phyloP scores from a whole-genome alignment of 2,329 filamentous ascomycete species.

The Colletotrichum neosansevieriae region DNA sequence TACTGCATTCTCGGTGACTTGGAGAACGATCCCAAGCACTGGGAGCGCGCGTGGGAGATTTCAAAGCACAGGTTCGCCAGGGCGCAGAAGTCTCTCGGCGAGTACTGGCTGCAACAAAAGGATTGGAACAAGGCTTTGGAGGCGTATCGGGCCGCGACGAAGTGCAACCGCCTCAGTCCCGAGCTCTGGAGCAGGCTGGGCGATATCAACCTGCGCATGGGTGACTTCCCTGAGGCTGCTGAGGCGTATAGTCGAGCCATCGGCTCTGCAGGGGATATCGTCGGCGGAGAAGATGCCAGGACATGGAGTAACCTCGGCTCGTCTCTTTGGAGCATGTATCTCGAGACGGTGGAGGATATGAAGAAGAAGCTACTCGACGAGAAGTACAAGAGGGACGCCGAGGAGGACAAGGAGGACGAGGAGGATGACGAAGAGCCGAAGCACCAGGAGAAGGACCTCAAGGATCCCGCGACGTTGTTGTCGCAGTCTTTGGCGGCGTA shows the following conservation, averaged over 20 bases:
- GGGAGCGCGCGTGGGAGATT: conserved; percentile 88
- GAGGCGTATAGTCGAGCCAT: conserved; percentile 88
- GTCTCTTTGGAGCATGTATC: conserved; percentile 79
- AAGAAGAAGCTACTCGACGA: conserved; percentile 41
- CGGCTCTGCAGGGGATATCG: conserved; percentile 65
- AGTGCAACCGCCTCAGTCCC: conserved; percentile 83
- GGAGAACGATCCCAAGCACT: conserved; percentile 79
- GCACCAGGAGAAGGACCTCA: conserved; percentile 39
- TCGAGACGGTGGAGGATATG: conserved; percentile 59
- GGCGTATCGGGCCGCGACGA: conserved; percentile 82
- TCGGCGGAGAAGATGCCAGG: conserved; percentile 89
- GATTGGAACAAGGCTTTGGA: conserved; percentile 78
- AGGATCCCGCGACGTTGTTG: conserved; percentile 71
- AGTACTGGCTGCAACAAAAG: conserved; percentile 76
- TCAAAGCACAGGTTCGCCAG: conserved; percentile 85
- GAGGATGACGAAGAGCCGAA: conserved; percentile 18
- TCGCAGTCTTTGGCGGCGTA: conserved; percentile 85
- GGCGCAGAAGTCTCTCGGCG: conserved; percentile 88
- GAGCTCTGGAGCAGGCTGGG: conserved; percentile 91
- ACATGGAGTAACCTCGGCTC: conserved; percentile 96
- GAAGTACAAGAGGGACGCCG: conserved; percentile 42
- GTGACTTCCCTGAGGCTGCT: conserved; percentile 81
- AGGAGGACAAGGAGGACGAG: conserved; percentile 43
- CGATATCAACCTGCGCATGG: conserved; percentile 85
- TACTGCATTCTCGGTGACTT: conserved; percentile 96